Evolutionary conservation across 2,329 filamentous ascomycete species (phyloP), one percentile per base, ranked within the genome.

Genomic region (Allantophomopsis cytisporea): DNA sequence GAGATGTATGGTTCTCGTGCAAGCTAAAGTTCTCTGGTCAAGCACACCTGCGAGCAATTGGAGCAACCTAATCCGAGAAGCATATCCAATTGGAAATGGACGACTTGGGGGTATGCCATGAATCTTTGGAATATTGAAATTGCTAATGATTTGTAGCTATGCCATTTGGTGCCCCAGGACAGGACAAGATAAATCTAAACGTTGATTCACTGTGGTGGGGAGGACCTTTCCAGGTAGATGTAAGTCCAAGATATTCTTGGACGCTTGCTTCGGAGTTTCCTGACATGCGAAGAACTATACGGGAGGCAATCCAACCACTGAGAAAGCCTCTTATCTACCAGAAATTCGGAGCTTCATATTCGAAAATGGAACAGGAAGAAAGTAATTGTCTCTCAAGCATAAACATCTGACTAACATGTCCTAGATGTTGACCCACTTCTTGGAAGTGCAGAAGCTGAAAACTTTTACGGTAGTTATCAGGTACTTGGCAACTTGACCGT

Each of bases 131-230:
- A 6, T n/a, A 38, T 34, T 14, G 14, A 34, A 13, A 16, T 2
- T 16, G 21, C 33, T 39, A 23, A 34, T n/a, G 23, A 21, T 11
- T 32, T 15, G 15, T 11, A 57, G 63, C 58, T 2, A 59, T 69
- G 21, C 57, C 63, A 0, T 64, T 64, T 40, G 66, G 67, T 0
- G 43, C 53, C 13, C 57, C 65, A 0, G 61, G 61, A 2, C 44
- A 51, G 2, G 66, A 69, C 37, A 60, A 57, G 17, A 39, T 69
- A 5, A 59, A 55, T 15, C 40, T 71, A 31, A 71, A 71, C 37
- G 45, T 67, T 14, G 68, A 72, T 41, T 64, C 57, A 2, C 45
- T 71, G 2, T 71, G 66, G 68, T 63, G 61, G 2, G 66, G 65
- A 2, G 68, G 68, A 0, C 66, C 66, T 0, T 71, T 71, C 41